These are phyloP conservation scores for Herpotrichia juniperi DNA, from an alignment of 2,329 filamentous ascomycete genomes.

Conservation along the genomic window DNA sequence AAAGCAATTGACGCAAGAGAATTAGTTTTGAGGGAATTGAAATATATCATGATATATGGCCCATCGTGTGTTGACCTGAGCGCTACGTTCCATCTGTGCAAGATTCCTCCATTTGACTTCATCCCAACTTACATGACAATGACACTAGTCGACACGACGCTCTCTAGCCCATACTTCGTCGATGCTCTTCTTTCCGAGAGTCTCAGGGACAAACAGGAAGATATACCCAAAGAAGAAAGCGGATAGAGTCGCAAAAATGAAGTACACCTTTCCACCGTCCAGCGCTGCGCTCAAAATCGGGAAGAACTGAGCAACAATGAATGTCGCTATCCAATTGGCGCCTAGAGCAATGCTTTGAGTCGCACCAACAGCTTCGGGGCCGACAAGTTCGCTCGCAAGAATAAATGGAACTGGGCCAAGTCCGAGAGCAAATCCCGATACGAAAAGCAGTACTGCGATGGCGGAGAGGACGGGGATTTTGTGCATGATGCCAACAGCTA, in stretches of 20 bases:
- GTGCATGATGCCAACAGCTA: constrained; percentile 81
- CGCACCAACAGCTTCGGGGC: constrained; percentile 86
- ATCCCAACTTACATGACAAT: neutral
- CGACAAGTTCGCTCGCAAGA: constrained; percentile 87
- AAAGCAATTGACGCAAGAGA: constrained; percentile 9
- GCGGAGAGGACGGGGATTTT: constrained; percentile 78
- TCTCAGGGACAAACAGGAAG: constrained; percentile 79
- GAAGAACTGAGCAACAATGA: constrained; percentile 93
- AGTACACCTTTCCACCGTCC: constrained; percentile 83
- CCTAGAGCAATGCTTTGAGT: constrained; percentile 87
- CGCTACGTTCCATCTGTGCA: neutral
- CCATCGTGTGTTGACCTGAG: neutral
- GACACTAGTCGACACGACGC: constrained; percentile 39
- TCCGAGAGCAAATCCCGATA: constrained; percentile 87
- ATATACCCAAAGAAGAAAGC: constrained; percentile 74
- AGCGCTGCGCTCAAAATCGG: constrained; percentile 80
- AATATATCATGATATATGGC: neutral
- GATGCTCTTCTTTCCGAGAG: constrained; percentile 79
- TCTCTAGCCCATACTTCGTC: constrained; percentile 90
- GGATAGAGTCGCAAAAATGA: constrained; percentile 83
- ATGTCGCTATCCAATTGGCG: constrained; percentile 89
- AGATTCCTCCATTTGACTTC: neutral
- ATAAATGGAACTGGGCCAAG: constrained; percentile 96
- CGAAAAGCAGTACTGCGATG: constrained; percentile 81
- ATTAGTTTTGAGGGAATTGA: neutral